These are phyloP conservation scores for Rhizophora apiculata DNA, from an alignment of 345 rosid species.

Conservation along the genomic window DNA sequence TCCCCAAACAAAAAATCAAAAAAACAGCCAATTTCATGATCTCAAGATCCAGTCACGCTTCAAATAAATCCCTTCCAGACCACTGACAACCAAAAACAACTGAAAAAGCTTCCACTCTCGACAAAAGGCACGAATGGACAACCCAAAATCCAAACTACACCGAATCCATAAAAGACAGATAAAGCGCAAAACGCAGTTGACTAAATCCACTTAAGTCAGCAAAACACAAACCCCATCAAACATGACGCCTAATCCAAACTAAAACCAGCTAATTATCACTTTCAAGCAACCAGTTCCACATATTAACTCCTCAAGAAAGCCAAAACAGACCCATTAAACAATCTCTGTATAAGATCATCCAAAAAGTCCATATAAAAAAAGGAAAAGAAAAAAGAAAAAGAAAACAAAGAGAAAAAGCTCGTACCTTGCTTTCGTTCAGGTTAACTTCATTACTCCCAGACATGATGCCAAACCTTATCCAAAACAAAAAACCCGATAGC, in stretches of 20 bases:
- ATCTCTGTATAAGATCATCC: neutral
- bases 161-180: neutral
- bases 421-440: conserved; percentile 72
- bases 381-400: neutral
- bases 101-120: conserved; percentile 4
- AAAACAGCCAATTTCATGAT: conserved; percentile 6
- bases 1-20: neutral
- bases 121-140: neutral
- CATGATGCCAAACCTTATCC: conserved; percentile 33
- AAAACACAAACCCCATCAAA: neutral
- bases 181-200: neutral
- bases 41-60: conserved; percentile 7
- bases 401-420: neutral
- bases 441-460: conserved; percentile 64
- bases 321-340: conserved; percentile 27
- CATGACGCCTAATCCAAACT: neutral
- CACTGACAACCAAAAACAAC: conserved; percentile 3
- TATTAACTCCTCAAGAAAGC: conserved; percentile 4
- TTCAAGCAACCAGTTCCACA: conserved; percentile 7
- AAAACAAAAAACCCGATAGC: neutral
- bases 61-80: neutral
- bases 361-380: neutral
- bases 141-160: conserved; percentile 9
- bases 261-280: conserved; percentile 17
- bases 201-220: neutral